These are phyloP conservation scores for Jaenimonas drosophilae DNA, from an alignment of 208 protist genomes.

Conservation along the genomic window DNA sequence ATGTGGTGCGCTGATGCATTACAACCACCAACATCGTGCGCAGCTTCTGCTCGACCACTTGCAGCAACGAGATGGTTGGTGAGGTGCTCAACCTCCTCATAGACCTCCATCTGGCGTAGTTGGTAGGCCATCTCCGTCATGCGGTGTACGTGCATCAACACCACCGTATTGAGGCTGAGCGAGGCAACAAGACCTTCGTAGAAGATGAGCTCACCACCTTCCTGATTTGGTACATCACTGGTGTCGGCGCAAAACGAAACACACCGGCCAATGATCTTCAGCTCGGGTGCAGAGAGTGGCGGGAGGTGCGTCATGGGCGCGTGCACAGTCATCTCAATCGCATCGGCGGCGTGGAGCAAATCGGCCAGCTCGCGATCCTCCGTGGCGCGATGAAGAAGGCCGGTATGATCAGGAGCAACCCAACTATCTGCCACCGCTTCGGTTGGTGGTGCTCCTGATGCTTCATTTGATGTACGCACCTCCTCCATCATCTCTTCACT, in stretches of 20 bases:
- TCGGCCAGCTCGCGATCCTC: no score
- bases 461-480: no score
- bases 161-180: constrained; percentile 66
- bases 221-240: constrained; percentile 5
- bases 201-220: constrained; percentile 23
- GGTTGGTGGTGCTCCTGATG: no score
- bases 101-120: constrained; percentile 13
- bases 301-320: constrained; percentile 56
- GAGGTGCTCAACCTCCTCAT: not conserved
- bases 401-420: no score
- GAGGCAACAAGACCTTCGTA: constrained; percentile 68
- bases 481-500: no score
- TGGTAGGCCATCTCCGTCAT: constrained; percentile 65
- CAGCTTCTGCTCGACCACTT: not conserved
- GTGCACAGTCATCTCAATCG: no score
- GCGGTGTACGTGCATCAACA: constrained; percentile 54
- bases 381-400: no score
- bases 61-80: not conserved
- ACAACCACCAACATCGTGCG: not conserved
- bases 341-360: no score
- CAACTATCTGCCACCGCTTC: no score
- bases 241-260: constrained; percentile 65
- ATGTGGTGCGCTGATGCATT: not conserved
- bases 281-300: constrained; percentile 32
- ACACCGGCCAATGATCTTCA: constrained; percentile 75